Percentiles rank a stretch among this genome's conserved stretches.
Conservation (phyloP, 495 filamentous ascomycete species). For the Entonaema liquescens region DNA sequence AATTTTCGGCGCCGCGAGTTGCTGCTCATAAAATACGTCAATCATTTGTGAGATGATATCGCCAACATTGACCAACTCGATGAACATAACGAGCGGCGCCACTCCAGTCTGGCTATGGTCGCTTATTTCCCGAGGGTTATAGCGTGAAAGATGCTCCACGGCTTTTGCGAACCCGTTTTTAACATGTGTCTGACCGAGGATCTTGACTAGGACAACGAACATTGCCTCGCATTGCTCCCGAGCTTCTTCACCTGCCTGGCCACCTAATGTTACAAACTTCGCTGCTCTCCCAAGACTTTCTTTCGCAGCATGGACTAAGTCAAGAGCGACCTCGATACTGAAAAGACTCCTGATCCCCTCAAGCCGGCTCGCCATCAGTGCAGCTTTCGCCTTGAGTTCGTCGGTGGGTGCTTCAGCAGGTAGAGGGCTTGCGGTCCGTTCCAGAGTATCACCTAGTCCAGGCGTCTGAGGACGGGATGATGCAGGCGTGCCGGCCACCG, state of each 20-base stretch:
- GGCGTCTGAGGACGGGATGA: slow-evolving; percentile 61
- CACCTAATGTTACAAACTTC: slow-evolving; percentile 79
- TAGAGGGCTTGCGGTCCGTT: slow-evolving; percentile 56
- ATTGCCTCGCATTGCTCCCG: slow-evolving; percentile 91
- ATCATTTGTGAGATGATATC: slow-evolving; percentile 99
- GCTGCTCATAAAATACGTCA: slow-evolving; percentile 98
- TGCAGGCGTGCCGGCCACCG: slow-evolving; percentile 39
- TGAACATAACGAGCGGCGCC: slow-evolving; percentile 91
- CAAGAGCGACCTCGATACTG: slow-evolving; percentile 93
- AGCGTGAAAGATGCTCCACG: slow-evolving; percentile 87
- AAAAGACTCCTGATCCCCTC: slow-evolving; percentile 95
- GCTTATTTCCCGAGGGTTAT: slow-evolving; percentile 87
- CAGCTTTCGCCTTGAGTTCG: slow-evolving; percentile 93
- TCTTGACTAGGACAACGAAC: slow-evolving; percentile 83
- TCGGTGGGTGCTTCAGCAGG: slow-evolving; percentile 77
- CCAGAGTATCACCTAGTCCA: slow-evolving; percentile 39
- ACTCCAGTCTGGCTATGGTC: slow-evolving; percentile 76
- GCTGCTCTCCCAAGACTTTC: slow-evolving; percentile 85
- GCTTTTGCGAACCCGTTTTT: slow-evolving; percentile 91
- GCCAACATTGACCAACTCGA: slow-evolving; percentile 97
- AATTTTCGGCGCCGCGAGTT: slow-evolving; percentile 81
- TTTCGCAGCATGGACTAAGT: slow-evolving; percentile 90
- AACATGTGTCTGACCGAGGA: slow-evolving; percentile 86
- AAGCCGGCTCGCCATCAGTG: slow-evolving; percentile 91
- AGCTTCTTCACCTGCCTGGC: slow-evolving; percentile 80